Conservation (phyloP, 208 protist species). For the Trypanosoma boissoni region DNA sequence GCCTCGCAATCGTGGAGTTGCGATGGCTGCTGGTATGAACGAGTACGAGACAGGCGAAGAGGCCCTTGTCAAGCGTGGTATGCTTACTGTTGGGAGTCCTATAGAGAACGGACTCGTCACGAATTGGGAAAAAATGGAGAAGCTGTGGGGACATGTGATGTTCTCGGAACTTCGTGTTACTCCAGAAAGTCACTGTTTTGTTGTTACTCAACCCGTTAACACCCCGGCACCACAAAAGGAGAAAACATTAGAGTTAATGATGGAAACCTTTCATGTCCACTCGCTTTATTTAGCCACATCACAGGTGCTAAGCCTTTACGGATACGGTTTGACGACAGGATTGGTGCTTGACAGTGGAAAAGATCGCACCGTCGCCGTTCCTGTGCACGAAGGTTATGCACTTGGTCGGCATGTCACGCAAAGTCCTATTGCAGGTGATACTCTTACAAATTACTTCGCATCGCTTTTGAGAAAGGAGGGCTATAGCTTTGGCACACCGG, state of each 20-base stretch:
- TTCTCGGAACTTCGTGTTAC: constrained; percentile 88
- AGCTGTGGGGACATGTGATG: constrained; percentile 90
- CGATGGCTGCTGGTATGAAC: constrained; percentile 90
- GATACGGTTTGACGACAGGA: constrained; percentile 92
- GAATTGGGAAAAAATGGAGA: constrained; percentile 92
- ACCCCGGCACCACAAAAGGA: constrained; percentile 79
- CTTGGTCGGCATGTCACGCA: constrained; percentile 83
- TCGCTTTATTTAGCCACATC: constrained; percentile 89
- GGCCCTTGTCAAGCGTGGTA: constrained; percentile 79
- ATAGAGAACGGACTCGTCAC: constrained; percentile 76
- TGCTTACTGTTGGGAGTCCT: constrained; percentile 62
- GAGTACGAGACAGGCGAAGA: constrained; percentile 88
- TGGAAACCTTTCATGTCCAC: constrained; percentile 93
- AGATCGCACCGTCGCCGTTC: constrained; percentile 80
- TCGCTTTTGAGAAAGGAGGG: constrained; percentile 66
- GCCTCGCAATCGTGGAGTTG: constrained; percentile 85
- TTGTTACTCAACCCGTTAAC: constrained; percentile 86
- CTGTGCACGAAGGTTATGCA: constrained; percentile 92
- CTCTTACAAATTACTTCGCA: constrained; percentile 82
- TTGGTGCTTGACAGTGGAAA: constrained; percentile 92
- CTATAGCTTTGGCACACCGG: constrained; percentile 87
- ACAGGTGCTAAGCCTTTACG: constrained; percentile 92
- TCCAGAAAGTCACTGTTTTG: constrained; percentile 89
- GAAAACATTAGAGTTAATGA: constrained; percentile 91
- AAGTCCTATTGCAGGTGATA: constrained; percentile 70